Base-by-base conservation (phyloP, 495 filamentous ascomycete genomes). In the Articulospora tetracladia region DNA sequence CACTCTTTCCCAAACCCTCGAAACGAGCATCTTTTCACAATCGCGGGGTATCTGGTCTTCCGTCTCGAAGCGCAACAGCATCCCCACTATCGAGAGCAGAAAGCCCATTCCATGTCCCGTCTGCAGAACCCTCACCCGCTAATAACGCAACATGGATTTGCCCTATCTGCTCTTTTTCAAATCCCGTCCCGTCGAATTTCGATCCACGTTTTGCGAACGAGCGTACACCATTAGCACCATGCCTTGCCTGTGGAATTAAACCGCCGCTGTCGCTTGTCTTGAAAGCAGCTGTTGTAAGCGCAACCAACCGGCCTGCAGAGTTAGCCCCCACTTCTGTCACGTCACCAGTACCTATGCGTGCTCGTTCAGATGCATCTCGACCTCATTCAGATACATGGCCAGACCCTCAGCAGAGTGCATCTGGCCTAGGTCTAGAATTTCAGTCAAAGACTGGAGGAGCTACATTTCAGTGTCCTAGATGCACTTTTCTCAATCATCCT, bases 101-200 rank as follows among this genome's bases (percentile, higher is more conserved):
- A 11, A 79, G 79, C 27, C 72, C 81, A 6, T 69, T 77, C 44
- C 72, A 79, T 19, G 69, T 77, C 6, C 73, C 82, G 25, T 75
- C 75, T 11, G 70, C 81, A 28, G 76, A 80, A 3, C 71, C 77
- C 12, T 57, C 77, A 6, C 70, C 79, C 39, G 68, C 75, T 10
- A 85, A 78, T 66, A 78, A 77, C 57, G 92, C 89, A 3, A 96
- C 93, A n/a, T 98, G 94, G 94, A 86, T 98, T 48, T 98, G 95
- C 76, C 88, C 91, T 1, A 98, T 98, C 69, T 98, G 94, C 75
- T 92, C 90, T 47, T 93, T 96, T 69, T 95, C 94, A n/a, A 99
- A 99, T 67, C 88, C 91, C 0, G 83, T 98, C 1, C 92, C 94
- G 0, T 89, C 89, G 17, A 97, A 96, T 69, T 98, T 98, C 67